Conservation (phyloP, 139 green algal genomes). For the Chlorokybus atmophyticus region DNA sequence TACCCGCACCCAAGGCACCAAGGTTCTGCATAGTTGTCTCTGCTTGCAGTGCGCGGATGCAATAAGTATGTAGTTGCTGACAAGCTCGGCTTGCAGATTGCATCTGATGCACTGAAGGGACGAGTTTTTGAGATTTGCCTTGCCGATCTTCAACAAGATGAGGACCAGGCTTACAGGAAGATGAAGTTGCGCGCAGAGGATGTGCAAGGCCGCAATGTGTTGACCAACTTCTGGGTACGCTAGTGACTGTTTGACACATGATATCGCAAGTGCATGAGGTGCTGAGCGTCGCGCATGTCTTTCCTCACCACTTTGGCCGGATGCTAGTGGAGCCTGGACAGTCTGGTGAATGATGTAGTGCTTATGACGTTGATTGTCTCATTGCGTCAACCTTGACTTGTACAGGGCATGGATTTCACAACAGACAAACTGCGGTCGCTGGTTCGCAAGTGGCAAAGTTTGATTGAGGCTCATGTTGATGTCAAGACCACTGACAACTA, state of each 20-base stretch:
- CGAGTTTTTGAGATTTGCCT: slow-evolving; percentile 90
- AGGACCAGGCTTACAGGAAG: slow-evolving; percentile 94
- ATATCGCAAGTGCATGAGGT: too few species aligned
- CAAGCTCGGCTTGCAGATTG: slow-evolving; percentile 59
- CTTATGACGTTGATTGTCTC: too few species aligned
- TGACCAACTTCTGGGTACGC: slow-evolving; percentile 80
- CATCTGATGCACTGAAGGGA: slow-evolving; percentile 94
- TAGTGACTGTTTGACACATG: too few species aligned
- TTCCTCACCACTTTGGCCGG: not conserved
- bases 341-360: too few species aligned
- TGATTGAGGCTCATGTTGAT: slow-evolving; percentile 95
- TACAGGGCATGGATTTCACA: slow-evolving; percentile 96
- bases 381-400: too few species aligned
- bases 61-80: slow-evolving; percentile 4
- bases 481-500: slow-evolving; percentile 98
- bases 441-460: slow-evolving; percentile 97
- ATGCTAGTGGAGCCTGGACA: not conserved
- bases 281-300: too few species aligned
- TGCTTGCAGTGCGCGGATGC: not conserved
- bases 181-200: slow-evolving; percentile 91
- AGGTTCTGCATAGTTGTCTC: slow-evolving; percentile 44
- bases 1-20: slow-evolving; percentile 90
- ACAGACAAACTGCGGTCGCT: slow-evolving; percentile 97
- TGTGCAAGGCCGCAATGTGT: slow-evolving; percentile 82
- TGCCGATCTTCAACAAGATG: slow-evolving; percentile 94